Conservation (phyloP, 2,329 filamentous ascomycete genomes). For the Apiospora koreana region DNA sequence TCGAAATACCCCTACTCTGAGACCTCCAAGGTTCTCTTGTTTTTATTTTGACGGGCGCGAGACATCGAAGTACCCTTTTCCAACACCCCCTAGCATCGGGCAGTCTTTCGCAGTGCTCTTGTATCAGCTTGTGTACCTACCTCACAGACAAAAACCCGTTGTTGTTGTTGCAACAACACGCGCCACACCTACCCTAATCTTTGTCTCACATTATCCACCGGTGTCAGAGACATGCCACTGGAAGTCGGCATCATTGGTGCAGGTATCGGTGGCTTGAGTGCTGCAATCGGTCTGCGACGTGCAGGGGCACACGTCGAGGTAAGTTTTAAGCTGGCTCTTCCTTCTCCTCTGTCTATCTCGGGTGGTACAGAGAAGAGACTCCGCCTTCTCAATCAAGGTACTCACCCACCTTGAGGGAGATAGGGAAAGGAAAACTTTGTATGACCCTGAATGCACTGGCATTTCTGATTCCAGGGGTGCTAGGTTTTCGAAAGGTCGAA, state of each 20-base stretch:
- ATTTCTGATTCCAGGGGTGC: background rate
- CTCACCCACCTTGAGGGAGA: background rate
- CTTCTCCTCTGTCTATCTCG: background rate
- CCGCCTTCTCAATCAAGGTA: background rate
- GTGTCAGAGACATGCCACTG: conserved; percentile 13
- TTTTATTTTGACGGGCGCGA: background rate
- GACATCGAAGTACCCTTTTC: background rate
- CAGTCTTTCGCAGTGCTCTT: background rate
- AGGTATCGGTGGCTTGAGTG: conserved; percentile 18
- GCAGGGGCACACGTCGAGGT: conserved; percentile 18
- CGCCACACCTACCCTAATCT: background rate
- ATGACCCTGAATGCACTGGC: background rate
- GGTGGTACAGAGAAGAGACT: background rate
- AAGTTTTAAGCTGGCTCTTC: background rate
- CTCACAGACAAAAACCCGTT: background rate
- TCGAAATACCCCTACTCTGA: background rate
- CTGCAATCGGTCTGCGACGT: conserved; percentile 18
- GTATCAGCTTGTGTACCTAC: background rate
- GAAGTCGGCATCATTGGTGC: conserved; percentile 18
- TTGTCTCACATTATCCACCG: conserved; percentile 1
- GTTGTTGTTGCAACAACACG: conserved; percentile 1
- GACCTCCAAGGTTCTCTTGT: background rate
- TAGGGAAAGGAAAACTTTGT: background rate
- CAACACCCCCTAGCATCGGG: background rate
- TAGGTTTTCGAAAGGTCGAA: conserved; percentile 39